Evolutionary conservation across 2,329 filamentous ascomycete species (phyloP), one percentile per base, ranked within the genome.

Genomic region (Cladophialophora psammophila): DNA sequence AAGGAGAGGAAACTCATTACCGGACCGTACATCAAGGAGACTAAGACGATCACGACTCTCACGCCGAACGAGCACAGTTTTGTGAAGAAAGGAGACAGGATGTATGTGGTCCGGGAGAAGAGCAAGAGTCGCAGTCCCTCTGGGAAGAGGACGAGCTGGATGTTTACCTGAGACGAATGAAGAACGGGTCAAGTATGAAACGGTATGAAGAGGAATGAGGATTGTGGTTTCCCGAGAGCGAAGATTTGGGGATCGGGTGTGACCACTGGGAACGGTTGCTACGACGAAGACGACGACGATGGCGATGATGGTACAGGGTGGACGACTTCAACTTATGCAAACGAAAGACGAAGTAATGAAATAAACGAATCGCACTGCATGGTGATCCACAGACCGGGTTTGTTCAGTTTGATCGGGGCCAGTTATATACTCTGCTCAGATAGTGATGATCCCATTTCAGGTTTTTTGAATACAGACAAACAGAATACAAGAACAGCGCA

Each of bases 71-170:
- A 72, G 4, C 40, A 53, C 18, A 45, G 45, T 1, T 59, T 55
- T 40, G 69, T 73, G 20, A 75, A 81, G 71, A 79, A 80, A 60
- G 79, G 76, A 63, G 81, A 83, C 69, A 80, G 78, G 66, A 76
- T 83, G 77, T 82, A 77, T 65, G 72, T 84, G 54, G 80, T 84
- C 38, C 75, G 80, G 48, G 80, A 81, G 74, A 83, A 82, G 77
- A 80, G 76, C 65, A 65, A 66, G 52, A 69, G 59, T 42, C 60
- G 60, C 42, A 71, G 69, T 56, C 45, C 45, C 6, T 9, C 45
- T 7, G 45, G 18, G 18, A 63, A 58, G 60, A 60, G 69, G 52
- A 58, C 56, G 15, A 70, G 69, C 61, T 72, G 69, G 71, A 65
- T 73, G 54, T 72, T 72, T 55, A 69, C 69, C 2, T 73, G 55